A percentile compares a stretch with the other conserved stretches of the same genome.
Evolutionary conservation across 305 asterid species (phyloP).

Genomic region (Withania somnifera): DNA sequence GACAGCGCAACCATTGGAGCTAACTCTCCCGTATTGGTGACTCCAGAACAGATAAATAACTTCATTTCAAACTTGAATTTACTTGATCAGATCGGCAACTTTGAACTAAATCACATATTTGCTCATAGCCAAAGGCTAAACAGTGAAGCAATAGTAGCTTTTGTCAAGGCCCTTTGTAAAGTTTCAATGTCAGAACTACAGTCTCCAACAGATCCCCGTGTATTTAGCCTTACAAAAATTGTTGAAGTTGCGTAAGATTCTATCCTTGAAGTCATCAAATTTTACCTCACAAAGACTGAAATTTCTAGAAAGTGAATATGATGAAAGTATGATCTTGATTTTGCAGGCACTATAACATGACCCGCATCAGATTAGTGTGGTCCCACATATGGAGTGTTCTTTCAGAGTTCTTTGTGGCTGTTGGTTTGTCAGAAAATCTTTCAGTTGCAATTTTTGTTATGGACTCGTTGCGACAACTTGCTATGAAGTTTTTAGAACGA

Average conservation of each 20-base stretch:
- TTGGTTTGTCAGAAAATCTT: slow-evolving; percentile 91
- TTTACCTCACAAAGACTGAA: not conserved
- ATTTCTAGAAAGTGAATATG: not conserved
- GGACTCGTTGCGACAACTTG: slow-evolving; percentile 96
- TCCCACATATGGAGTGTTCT: slow-evolving; percentile 97
- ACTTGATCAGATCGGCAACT: slow-evolving; percentile 93
- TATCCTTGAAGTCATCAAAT: slow-evolving; percentile 24
- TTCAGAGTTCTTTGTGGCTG: slow-evolving; percentile 89
- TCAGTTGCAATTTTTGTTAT: slow-evolving; percentile 97
- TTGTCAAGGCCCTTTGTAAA: slow-evolving; percentile 88
- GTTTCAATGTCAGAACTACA: slow-evolving; percentile 95
- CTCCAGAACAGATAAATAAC: slow-evolving; percentile 81
- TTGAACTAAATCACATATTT: slow-evolving; percentile 91
- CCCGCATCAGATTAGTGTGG: slow-evolving; percentile 97
- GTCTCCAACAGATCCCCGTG: slow-evolving; percentile 99
- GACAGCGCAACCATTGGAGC: slow-evolving; percentile 76
- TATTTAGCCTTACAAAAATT: slow-evolving; percentile 92
- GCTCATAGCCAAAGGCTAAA: slow-evolving; percentile 98
- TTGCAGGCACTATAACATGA: slow-evolving; percentile 98
- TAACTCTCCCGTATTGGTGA: slow-evolving; percentile 65
- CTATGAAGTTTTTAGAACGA: slow-evolving; percentile 95
- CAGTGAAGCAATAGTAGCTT: slow-evolving; percentile 95
- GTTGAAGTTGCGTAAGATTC: slow-evolving; percentile 99
- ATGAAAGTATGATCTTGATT: slow-evolving; percentile 14
- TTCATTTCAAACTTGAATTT: slow-evolving; percentile 82